Conservation (phyloP, 139 green algal species). For the Chlorella sorokiniana region DNA sequence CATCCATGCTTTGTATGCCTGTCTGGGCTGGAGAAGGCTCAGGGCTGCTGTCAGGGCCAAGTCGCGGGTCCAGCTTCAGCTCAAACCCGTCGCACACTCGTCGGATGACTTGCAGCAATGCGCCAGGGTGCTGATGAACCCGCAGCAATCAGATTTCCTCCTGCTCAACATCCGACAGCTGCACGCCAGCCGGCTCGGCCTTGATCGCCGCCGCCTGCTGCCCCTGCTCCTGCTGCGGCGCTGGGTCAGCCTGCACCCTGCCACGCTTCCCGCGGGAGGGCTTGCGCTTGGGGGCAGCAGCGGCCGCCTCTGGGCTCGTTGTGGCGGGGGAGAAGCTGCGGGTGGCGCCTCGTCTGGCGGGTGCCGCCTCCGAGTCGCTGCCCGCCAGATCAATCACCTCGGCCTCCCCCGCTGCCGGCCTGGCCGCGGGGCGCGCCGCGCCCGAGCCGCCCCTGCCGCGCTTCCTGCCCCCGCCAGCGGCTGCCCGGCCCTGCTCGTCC, state of each 20-base stretch:
- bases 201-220: background rate
- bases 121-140: too few species aligned
- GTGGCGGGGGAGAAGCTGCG: background rate
- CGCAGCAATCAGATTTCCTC: conserved; percentile 13
- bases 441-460: background rate
- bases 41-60: too few species aligned
- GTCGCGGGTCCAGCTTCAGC: too few species aligned
- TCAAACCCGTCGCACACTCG: too few species aligned
- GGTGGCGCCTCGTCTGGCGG: too few species aligned
- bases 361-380: background rate
- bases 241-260: background rate
- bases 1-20: too few species aligned
- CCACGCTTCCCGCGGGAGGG: background rate
- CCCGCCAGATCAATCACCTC: conserved; percentile 1
- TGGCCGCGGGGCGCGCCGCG: background rate
- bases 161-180: conserved; percentile 5
- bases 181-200: background rate
- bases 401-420: background rate
- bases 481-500: background rate
- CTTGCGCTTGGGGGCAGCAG: background rate
- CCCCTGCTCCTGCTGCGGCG: conserved; percentile 3
- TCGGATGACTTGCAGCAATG: too few species aligned
- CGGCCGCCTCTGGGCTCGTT: background rate
- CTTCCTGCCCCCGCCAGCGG: background rate
- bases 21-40: too few species aligned